These are phyloP conservation scores for Gossypium rotundifolium DNA, from an alignment of 345 rosid genomes.

Conservation along the genomic window DNA sequence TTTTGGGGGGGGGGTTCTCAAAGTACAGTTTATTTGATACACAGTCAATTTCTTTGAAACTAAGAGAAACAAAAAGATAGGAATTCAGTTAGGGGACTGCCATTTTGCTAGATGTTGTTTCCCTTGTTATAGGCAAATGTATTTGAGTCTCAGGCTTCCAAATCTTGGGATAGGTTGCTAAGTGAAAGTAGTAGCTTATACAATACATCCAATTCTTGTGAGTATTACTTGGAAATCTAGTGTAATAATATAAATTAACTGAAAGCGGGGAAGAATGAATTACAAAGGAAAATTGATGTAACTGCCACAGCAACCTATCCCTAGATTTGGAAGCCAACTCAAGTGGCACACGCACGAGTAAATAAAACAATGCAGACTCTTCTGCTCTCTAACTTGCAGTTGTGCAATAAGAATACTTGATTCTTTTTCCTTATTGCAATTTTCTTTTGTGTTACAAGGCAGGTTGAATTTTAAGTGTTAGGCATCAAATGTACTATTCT, in stretches of 20 bases:
- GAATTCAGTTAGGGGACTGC: background rate
- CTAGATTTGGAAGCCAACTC: background rate
- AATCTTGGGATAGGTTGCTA: background rate
- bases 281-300: background rate
- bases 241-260: background rate
- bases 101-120: background rate
- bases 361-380: background rate
- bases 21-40: background rate
- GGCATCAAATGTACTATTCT: background rate
- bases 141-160: background rate
- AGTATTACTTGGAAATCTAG: background rate
- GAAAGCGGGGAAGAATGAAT: background rate
- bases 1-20: background rate
- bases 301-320: background rate
- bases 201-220: background rate
- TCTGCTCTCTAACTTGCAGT: background rate
- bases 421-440: background rate
- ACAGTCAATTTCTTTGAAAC: background rate
- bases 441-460: background rate
- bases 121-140: background rate
- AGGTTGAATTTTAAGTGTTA: background rate
- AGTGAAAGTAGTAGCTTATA: background rate
- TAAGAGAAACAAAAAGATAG: background rate
- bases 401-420: background rate
- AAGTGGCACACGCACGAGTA: background rate